These are phyloP conservation scores for Claviceps cyperi DNA, from an alignment of 2,329 filamentous ascomycete species.

Conservation along the genomic window DNA sequence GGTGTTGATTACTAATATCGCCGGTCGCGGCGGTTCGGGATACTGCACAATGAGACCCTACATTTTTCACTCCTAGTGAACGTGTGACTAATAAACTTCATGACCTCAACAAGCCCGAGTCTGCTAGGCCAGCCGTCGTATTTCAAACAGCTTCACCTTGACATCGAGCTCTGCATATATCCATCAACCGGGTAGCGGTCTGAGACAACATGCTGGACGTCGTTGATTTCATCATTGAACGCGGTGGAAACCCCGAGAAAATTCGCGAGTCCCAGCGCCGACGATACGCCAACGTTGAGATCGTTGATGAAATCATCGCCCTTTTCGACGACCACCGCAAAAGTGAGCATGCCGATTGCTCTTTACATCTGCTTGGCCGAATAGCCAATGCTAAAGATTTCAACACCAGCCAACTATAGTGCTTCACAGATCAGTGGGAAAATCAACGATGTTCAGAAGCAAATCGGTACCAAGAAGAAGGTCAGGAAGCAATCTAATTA, in stretches of 20 bases:
- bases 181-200: too few species aligned
- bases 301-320: conserved; percentile 80
- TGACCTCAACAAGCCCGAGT: not conserved
- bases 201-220: conserved; percentile 52
- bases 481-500: conserved; percentile 19
- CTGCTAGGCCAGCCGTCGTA: not conserved
- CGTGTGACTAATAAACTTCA: too few species aligned
- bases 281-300: conserved; percentile 64
- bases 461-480: conserved; percentile 88
- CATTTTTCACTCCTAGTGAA: too few species aligned
- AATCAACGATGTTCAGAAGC: conserved; percentile 81
- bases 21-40: too few species aligned
- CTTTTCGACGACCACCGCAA: conserved; percentile 75
- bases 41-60: too few species aligned
- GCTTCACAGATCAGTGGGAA: conserved; percentile 68
- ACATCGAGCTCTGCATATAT: not conserved
- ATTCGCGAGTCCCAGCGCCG: conserved; percentile 84
- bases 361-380: not conserved
- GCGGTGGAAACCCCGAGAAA: conserved; percentile 79
- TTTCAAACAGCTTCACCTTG: not conserved
- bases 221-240: conserved; percentile 67
- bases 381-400: not conserved
- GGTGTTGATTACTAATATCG: too few species aligned
- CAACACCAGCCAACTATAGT: conserved; percentile 45
- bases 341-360: conserved; percentile 31